Evolutionary conservation across 768 basidiomycete genomes (phyloP).

Genomic region (Pilatotrama ljubarskyi): DNA sequence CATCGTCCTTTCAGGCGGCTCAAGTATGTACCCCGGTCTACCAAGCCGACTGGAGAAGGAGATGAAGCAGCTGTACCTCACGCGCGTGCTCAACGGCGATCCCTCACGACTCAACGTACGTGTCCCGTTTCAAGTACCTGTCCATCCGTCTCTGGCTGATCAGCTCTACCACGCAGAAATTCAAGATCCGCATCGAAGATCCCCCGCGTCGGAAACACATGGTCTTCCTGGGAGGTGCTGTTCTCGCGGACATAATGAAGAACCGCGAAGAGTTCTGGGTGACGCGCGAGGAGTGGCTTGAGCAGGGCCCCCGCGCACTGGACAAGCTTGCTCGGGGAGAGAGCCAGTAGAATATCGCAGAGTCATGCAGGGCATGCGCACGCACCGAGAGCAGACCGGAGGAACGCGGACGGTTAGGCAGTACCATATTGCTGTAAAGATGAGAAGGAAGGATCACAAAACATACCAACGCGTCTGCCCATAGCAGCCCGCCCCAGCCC

Average conservation of each 20-base stretch:
- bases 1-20: constrained; percentile 95
- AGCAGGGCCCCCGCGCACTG: constrained; percentile 78
- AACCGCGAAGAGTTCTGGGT: constrained; percentile 94
- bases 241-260: constrained; percentile 98
- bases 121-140: constrained; percentile 19
- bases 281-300: constrained; percentile 90
- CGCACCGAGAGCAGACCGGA: not conserved
- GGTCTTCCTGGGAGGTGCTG: constrained; percentile 99
- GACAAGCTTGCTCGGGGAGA: constrained; percentile 85
- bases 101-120: constrained; percentile 83
- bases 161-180: constrained; percentile 73
- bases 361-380: constrained; percentile 8
- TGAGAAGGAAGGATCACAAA: constrained; percentile 5
- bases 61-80: constrained; percentile 98
- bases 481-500: no score
- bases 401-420: constrained; percentile 7
- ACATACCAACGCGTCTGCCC: not conserved
- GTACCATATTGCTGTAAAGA: constrained; percentile 11
- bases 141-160: not conserved
- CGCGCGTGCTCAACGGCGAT: constrained; percentile 83
- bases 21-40: constrained; percentile 98
- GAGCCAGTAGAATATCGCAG: constrained; percentile 19
- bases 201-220: constrained; percentile 98
- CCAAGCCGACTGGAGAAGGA: constrained; percentile 98
- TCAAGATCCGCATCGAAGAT: constrained; percentile 98